These are phyloP conservation scores for Periconia digitata DNA, from an alignment of 2,329 filamentous ascomycete genomes.

Conservation along the genomic window DNA sequence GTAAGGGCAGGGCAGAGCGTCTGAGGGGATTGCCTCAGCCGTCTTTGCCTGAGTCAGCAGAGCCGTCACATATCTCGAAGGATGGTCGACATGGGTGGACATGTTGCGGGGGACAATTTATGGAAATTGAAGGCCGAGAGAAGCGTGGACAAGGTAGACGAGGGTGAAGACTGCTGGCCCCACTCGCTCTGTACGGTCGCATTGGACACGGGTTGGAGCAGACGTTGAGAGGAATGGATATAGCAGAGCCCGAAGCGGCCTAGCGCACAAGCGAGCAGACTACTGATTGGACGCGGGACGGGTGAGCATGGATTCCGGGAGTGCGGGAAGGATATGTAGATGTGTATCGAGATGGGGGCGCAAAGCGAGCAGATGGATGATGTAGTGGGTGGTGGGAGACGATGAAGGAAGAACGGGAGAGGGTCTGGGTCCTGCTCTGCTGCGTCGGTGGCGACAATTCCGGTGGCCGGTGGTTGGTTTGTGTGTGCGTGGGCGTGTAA, in stretches of 20 bases:
- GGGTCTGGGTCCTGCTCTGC: no score
- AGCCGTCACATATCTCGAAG: conserved; percentile 26
- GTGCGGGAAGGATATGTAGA: no score
- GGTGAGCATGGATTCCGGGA: not conserved
- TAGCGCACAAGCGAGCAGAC: conserved; percentile 41
- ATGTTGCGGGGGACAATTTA: conserved; percentile 15
- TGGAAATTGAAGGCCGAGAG: conserved; percentile 3
- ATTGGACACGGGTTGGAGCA: conserved; percentile 3
- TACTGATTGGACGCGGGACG: not conserved
- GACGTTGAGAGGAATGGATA: not conserved
- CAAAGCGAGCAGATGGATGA: no score
- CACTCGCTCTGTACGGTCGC: conserved; percentile 4
- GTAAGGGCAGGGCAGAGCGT: conserved; percentile 33
- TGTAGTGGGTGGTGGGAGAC: no score
- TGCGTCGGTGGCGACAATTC: no score
- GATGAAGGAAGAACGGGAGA: no score
- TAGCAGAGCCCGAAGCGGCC: conserved; percentile 4
- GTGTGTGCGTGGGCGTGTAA: not conserved
- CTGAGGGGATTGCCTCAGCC: conserved; percentile 17
- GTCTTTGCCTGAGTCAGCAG: conserved; percentile 31
- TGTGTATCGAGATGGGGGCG: no score
- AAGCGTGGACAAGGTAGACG: conserved; percentile 7
- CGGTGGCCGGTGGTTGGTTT: no score
- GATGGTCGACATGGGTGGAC: conserved; percentile 23
- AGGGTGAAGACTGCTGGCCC: conserved; percentile 6